phyloP scores from a whole-genome alignment of 176 grass and related monocot genomes.

The Echinochloa phyllopogon region DNA sequence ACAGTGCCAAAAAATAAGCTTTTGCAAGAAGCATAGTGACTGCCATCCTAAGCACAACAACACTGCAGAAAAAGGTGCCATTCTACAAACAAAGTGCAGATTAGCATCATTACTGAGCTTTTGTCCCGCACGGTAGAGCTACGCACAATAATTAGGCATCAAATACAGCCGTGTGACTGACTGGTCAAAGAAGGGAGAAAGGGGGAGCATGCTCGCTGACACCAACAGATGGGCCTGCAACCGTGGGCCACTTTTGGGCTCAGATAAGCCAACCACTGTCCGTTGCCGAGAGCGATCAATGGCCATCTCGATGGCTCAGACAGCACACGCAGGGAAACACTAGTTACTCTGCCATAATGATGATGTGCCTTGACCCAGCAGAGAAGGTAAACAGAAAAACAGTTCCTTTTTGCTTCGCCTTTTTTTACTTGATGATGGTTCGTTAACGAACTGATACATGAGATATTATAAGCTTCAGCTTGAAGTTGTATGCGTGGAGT shows the following conservation, averaged over 20 bases:
- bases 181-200: conserved; percentile 47
- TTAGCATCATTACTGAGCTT: conserved; percentile 7
- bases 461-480: neutral
- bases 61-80: neutral
- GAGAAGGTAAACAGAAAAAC: neutral
- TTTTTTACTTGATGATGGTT: neutral
- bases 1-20: neutral
- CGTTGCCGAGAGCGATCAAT: neutral
- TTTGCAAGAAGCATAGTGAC: neutral
- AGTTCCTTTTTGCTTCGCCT: neutral
- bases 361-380: conserved; percentile 41
- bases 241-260: conserved; percentile 28
- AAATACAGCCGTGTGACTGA: conserved; percentile 28
- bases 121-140: neutral
- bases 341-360: conserved; percentile 17
- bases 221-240: neutral
- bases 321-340: conserved; percentile 29
- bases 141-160: conserved; percentile 16
- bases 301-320: neutral
- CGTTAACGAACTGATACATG: neutral
- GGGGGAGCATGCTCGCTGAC: conserved; percentile 33
- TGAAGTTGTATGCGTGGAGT: neutral
- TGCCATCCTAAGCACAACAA: conserved; percentile 2
- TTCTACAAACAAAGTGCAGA: neutral
- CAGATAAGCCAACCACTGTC: conserved; percentile 40